These are phyloP conservation scores for Ceratorhiza oryzae-sativae DNA, from an alignment of 1,284 basidiomycete genomes.

Conservation along the genomic window DNA sequence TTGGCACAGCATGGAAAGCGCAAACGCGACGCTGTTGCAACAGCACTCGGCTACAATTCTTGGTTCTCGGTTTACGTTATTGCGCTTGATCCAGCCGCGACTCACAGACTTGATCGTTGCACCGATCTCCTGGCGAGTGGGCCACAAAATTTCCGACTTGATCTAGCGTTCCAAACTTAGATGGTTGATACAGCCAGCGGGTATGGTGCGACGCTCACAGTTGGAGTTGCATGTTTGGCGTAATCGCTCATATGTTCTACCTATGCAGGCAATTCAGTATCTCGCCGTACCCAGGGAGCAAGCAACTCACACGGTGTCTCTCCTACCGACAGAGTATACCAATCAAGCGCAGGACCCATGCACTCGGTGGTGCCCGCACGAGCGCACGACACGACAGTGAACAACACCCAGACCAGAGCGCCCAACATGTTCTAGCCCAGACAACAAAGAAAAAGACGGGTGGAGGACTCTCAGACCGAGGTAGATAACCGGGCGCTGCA, in stretches of 20 bases:
- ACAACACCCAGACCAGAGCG: neutral
- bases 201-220: neutral
- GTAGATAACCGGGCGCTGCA: too few relatives aligned
- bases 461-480: neutral
- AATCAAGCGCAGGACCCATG: constrained; percentile 19
- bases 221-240: neutral
- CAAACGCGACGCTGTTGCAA: constrained; percentile 23
- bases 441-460: neutral
- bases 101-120: constrained; percentile 5
- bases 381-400: neutral
- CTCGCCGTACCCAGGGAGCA: neutral
- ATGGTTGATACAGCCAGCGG: neutral
- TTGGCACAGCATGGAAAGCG: constrained; percentile 15
- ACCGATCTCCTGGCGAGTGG: neutral
- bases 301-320: constrained; percentile 15
- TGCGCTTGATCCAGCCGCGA: neutral
- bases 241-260: constrained; percentile 11
- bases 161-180: neutral
- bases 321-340: constrained; percentile 20
- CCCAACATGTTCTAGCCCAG: neutral
- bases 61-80: neutral
- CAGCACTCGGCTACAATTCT: constrained; percentile 1
- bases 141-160: neutral
- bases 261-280: neutral
- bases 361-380: constrained; percentile 20